Evolutionary conservation across 805 yeast species (phyloP), one percentile per base, ranked within the genome.

Genomic region (Saturnispora silvae): DNA sequence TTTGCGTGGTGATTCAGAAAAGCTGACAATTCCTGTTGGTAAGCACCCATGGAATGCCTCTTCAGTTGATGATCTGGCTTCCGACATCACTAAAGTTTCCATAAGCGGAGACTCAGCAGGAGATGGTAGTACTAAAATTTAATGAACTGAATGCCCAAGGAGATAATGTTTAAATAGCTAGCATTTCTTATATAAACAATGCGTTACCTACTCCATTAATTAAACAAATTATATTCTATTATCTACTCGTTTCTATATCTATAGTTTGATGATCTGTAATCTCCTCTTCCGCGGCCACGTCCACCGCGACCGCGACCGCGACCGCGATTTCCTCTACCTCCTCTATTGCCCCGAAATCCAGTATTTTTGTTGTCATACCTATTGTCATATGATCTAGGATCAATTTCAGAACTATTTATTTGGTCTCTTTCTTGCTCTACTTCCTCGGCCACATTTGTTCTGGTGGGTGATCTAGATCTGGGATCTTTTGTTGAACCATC

Each of bases 1-100:
- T 52, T 65, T 89, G 43, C 72, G 96, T 57, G 73, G 60, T 14
- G 16, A 28, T 5, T 11, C 23, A 16, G 52, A 48, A 4, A 34
- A 38, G 6, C 16, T 49, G n/a, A 40, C 48, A 1, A 50, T 56
- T 20, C 60, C 60, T 5, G 58, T 56, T 19, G 61, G 61, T 0
- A 42, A 48, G 5, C 61, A 57, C 24, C 58, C 59, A 10, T 40
- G 35, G 34, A 43, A 45, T 22, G 40, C 37, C 3, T 28, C 30
- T n/a, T 28, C 30, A 5, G 15, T 26, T 16, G 35, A 28, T 13
- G 27, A 29, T n/a, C 26, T 34, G 7, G 16, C 38, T n/a, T 19
- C 19, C 6, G 22, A 19, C 7, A 33, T 38, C 4, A 30, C 35
- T 2, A 40, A 37, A 15, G 35, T 40, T 13, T 15, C n/a, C 14